Base-by-base conservation (phyloP, 495 filamentous ascomycete species). In the Penicillium malachiteum region DNA sequence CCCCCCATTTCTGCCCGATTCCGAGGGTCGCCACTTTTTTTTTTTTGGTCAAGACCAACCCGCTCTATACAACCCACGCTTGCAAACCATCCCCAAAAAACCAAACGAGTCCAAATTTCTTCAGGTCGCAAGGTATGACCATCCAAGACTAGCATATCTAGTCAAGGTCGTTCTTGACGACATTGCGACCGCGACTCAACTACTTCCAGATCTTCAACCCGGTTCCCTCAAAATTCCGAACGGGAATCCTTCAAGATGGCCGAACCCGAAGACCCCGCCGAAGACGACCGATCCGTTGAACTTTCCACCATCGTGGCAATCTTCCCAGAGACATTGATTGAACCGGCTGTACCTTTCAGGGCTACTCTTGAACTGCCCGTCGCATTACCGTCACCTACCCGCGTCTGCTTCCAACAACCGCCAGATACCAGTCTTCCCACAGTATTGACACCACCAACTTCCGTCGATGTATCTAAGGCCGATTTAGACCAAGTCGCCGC, bases 221-320 rank as follows among this genome's bases (percentile, higher is more conserved):
- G 50, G 50, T 30, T 32, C 16, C 37, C 26, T 37, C 45, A 16
- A 32, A 14, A 11, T 31, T 34, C 35, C 30, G 32, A 37, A 37
- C 34, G 34, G 34, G 14, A 30, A 14, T 31, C 47, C 41, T 33
- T 12, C 47, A 58, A 48, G 16, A 73, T 75, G 71, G 60, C 65
- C 44, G 71, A 74, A 38, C 34, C 62, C 33, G 50, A 52, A 33
- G 67, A 64, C 8, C 38, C 52, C n/a, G 58, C 62, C 26, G 81
- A 78, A 18, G 88, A 90, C 63, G 83, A 88, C 56, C 89, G 94
- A 51, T 78, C 85, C 14, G 77, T 86, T 13, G 94, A 98, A 71
- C 79, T 98, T 46, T 84, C 81, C 44, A 84, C 91, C n/a, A 84
- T 97, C 42, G 77, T 80, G 12, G 88, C 92, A 62, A 97, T 98